These are phyloP conservation scores for Xylariaceae sp. DNA, from an alignment of 2,329 filamentous ascomycete genomes.

Conservation along the genomic window DNA sequence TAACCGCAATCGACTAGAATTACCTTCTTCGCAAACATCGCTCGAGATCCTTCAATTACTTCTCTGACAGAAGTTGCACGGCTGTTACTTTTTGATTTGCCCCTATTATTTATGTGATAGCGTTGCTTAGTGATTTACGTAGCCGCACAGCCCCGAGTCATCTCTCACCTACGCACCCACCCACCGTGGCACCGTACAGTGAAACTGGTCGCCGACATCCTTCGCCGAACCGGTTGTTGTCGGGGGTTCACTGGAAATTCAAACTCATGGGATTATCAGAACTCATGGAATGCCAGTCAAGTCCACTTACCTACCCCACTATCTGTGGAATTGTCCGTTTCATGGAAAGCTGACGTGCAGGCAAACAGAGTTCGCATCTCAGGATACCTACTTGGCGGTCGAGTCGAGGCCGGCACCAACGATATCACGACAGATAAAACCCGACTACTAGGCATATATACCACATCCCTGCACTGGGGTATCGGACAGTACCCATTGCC, in stretches of 20 bases:
- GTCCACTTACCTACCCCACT: conserved; percentile 21
- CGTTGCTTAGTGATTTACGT: background rate
- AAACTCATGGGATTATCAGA: background rate
- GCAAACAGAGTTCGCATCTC: conserved; percentile 11
- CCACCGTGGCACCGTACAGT: background rate
- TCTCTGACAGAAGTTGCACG: background rate
- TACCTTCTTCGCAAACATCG: background rate
- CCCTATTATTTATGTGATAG: background rate
- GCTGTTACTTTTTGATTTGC: background rate
- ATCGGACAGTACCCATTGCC: background rate
- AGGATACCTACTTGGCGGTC: conserved; percentile 2
- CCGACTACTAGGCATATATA: background rate
- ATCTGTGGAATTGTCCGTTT: conserved; percentile 18
- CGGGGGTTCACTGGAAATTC: background rate
- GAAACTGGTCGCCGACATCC: background rate
- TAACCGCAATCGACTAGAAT: background rate
- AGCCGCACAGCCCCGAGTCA: background rate
- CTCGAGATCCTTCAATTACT: background rate
- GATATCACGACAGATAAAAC: background rate
- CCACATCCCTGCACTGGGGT: background rate
- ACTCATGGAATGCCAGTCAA: conserved; percentile 1
- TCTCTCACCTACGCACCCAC: background rate
- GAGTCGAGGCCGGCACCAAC: background rate
- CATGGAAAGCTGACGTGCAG: conserved; percentile 20
- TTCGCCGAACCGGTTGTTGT: background rate